Evolutionary conservation across 2,329 filamentous ascomycete genomes (phyloP).

Genomic region (Emergomyces orientalis): DNA sequence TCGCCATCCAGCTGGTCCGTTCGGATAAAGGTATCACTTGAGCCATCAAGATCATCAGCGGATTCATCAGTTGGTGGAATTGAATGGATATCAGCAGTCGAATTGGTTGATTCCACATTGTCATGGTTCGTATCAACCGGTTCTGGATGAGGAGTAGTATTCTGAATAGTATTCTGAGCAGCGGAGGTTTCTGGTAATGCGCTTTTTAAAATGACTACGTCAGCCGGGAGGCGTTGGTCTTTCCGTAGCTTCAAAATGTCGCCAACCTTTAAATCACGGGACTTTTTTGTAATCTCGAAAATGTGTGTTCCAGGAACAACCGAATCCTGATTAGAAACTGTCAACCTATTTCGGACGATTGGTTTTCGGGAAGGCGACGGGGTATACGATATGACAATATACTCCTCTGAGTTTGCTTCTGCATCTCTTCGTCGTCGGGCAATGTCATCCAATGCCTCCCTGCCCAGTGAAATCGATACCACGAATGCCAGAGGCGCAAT

Average conservation of each 20-base stretch:
- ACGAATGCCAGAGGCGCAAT: constrained; percentile 89
- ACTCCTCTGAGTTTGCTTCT: constrained; percentile 89
- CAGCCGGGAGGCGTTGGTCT: constrained; percentile 85
- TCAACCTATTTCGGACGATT: constrained; percentile 11
- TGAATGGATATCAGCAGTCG: constrained; percentile 12
- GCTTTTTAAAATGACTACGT: constrained; percentile 87
- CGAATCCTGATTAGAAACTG: constrained; percentile 20
- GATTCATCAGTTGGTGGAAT: constrained; percentile 18
- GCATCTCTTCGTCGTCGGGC: constrained; percentile 74
- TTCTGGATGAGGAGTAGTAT: not conserved
- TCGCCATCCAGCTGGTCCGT: constrained; percentile 97
- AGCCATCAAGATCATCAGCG: constrained; percentile 29
- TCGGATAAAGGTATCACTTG: constrained; percentile 87
- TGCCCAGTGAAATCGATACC: constrained; percentile 81
- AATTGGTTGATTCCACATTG: constrained; percentile 14
- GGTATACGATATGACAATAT: constrained; percentile 65
- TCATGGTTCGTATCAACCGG: not conserved
- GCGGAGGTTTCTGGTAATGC: not conserved
- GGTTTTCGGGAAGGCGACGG: constrained; percentile 22
- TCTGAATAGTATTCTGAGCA: not conserved
- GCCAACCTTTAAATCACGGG: constrained; percentile 81
- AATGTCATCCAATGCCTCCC: constrained; percentile 93
- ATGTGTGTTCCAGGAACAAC: constrained; percentile 32
- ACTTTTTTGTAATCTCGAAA: constrained; percentile 66
- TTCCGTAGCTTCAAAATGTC: constrained; percentile 91